phyloP scores from a whole-genome alignment of 2,329 filamentous ascomycete genomes.

The Juglanconis juglandina region DNA sequence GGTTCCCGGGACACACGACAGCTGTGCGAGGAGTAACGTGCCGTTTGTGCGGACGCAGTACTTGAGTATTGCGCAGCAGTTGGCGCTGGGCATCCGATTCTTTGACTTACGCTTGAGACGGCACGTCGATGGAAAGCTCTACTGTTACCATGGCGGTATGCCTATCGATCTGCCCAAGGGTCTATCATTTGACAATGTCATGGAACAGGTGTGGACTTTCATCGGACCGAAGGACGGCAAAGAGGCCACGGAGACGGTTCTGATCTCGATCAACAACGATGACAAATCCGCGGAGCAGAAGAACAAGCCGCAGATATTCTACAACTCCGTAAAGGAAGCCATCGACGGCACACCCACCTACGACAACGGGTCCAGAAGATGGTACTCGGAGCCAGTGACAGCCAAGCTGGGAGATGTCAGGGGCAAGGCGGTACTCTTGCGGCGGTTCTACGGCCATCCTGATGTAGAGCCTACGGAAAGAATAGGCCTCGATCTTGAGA shows the following conservation, averaged over 20 bases:
- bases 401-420: conserved; percentile 56
- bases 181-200: conserved; percentile 59
- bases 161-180: conserved; percentile 62
- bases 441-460: conserved; percentile 52
- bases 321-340: conserved; percentile 51
- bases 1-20: conserved; percentile 73
- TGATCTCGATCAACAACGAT: conserved; percentile 68
- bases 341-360: conserved; percentile 36
- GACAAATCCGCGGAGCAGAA: conserved; percentile 59
- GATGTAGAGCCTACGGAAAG: conserved; percentile 27
- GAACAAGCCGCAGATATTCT: conserved; percentile 34
- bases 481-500: conserved; percentile 35
- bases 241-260: conserved; percentile 60
- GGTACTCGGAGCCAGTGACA: conserved; percentile 59
- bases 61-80: conserved; percentile 58
- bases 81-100: conserved; percentile 70
- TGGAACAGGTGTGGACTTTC: conserved; percentile 58
- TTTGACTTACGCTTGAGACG: conserved; percentile 60
- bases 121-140: conserved; percentile 43
- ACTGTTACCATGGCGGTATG: conserved; percentile 68
- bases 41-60: conserved; percentile 72
- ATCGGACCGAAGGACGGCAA: conserved; percentile 42
- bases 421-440: conserved; percentile 64
- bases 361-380: conserved; percentile 38
- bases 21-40: conserved; percentile 32